Percentiles rank a stretch among this genome's conserved stretches.
Evolutionary conservation across 257 asterid species (phyloP).

Genomic region (Solanum piurae): DNA sequence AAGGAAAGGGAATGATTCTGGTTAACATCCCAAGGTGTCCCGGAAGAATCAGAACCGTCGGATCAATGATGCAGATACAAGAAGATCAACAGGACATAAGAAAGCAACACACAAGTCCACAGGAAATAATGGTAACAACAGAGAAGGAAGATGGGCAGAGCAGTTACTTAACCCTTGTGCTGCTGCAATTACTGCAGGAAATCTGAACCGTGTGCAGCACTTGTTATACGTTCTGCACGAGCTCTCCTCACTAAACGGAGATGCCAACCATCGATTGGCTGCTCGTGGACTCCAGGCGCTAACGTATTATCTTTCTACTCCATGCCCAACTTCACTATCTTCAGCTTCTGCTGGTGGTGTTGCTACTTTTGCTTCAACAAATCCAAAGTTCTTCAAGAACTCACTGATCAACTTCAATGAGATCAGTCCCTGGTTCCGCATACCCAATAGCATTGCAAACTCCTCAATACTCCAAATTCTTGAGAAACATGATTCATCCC

Average conservation of each 20-base stretch:
- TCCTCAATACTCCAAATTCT: conserved; percentile 75
- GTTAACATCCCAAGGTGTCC: conserved; percentile 6
- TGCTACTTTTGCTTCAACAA: conserved; percentile 41
- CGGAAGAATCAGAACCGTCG: conserved; percentile 14
- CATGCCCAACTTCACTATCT: conserved; percentile 2
- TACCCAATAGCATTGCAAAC: conserved; percentile 70
- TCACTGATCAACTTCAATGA: conserved; percentile 71
- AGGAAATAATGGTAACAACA: conserved; percentile 26
- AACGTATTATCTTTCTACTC: conserved; percentile 40
- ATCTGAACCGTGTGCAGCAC: conserved; percentile 60
- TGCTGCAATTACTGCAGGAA: conserved; percentile 53
- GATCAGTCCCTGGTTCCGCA: conserved; percentile 74
- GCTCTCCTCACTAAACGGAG: conserved; percentile 59
- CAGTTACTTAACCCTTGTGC: conserved; percentile 87
- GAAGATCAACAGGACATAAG: conserved; percentile 23
- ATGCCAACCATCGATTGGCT: conserved; percentile 75
- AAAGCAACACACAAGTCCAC: conserved; percentile 18
- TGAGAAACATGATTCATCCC: conserved; percentile 20
- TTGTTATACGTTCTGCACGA: conserved; percentile 57
- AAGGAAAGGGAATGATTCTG: conserved; percentile 32
- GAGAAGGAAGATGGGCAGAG: conserved; percentile 86
- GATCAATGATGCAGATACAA: conserved; percentile 5
- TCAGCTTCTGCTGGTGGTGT: conserved; percentile 9
- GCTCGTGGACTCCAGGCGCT: conserved; percentile 64
- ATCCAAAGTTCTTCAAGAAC: conserved; percentile 43